Conservation (phyloP, 805 yeast genomes). For the Candida qinlingensis region DNA sequence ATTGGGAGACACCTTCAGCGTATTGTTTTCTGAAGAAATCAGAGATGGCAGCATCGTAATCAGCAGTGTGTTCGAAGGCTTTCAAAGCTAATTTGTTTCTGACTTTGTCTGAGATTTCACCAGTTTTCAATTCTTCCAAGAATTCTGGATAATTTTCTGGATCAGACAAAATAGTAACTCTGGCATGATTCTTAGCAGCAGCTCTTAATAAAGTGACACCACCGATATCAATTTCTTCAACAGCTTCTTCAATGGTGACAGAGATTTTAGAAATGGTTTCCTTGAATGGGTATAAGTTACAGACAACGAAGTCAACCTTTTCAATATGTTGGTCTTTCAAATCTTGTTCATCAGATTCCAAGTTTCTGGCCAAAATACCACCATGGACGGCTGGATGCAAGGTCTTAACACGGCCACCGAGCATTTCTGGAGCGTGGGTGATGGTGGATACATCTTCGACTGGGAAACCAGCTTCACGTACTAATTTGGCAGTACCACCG, state of each 20-base stretch:
- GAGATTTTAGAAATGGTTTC: conserved; percentile 94
- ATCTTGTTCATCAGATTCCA: conserved; percentile 87
- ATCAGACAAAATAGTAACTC: conserved; percentile 93
- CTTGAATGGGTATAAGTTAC: conserved; percentile 97
- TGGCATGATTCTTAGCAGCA: conserved; percentile 96
- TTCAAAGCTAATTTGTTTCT: conserved; percentile 86
- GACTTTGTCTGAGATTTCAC: conserved; percentile 66
- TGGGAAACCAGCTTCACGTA: conserved; percentile 96
- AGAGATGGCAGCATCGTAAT: conserved; percentile 90
- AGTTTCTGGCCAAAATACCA: conserved; percentile 90
- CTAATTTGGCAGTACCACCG: conserved; percentile 93
- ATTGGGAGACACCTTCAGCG: conserved; percentile 82
- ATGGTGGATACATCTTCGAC: conserved; percentile 93
- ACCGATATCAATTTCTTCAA: conserved; percentile 97
- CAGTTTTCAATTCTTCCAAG: conserved; percentile 65
- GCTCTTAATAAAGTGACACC: conserved; percentile 97
- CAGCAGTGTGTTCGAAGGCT: conserved; percentile 98
- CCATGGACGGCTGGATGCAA: conserved; percentile 99
- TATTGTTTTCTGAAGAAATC: conserved; percentile 98
- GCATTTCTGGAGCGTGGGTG: conserved; percentile 98
- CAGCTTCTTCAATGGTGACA: conserved; percentile 95
- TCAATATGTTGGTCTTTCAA: conserved; percentile 85
- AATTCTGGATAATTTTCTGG: conserved; percentile 90
- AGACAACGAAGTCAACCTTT: conserved; percentile 94
- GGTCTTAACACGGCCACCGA: conserved; percentile 97